Evolutionary conservation across 352 stramenopile genomes (phyloP).

Genomic region (Pelagophyceae sp.): DNA sequence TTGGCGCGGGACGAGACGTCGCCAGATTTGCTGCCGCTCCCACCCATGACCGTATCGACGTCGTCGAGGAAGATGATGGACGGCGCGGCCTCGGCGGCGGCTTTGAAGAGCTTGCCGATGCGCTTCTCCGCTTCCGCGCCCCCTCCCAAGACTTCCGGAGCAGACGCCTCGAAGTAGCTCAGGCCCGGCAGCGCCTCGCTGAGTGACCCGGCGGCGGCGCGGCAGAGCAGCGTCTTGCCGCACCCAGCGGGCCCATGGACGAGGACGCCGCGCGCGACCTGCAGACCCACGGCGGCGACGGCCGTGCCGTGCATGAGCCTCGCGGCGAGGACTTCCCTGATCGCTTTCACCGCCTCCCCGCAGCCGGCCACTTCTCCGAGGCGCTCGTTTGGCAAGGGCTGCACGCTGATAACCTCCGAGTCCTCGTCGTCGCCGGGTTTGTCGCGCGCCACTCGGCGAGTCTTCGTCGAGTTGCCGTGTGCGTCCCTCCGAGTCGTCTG

Average conservation of each 20-base stretch:
- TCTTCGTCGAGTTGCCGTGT: not conserved
- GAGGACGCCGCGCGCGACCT: slow-evolving; percentile 90
- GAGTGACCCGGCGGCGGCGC: slow-evolving; percentile 94
- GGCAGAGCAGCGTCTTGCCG: slow-evolving; percentile 95
- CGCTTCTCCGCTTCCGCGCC: slow-evolving; percentile 75
- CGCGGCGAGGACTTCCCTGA: slow-evolving; percentile 61
- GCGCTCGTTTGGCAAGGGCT: not conserved
- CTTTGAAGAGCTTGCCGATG: slow-evolving; percentile 81
- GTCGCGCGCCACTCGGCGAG: not conserved
- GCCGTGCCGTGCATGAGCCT: slow-evolving; percentile 86
- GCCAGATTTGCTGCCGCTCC: too few relatives aligned
- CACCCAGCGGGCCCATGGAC: slow-evolving; percentile 94
- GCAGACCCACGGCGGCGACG: slow-evolving; percentile 84
- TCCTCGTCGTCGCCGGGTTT: not conserved
- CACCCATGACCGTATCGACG: slow-evolving; percentile 90
- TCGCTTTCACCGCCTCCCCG: not conserved
- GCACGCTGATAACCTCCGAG: too few relatives aligned
- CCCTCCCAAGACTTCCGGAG: slow-evolving; percentile 94
- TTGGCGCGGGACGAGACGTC: too few relatives aligned
- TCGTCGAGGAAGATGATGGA: slow-evolving; percentile 99
- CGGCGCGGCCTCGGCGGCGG: slow-evolving; percentile 84
- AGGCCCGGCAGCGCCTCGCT: slow-evolving; percentile 97
- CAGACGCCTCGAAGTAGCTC: slow-evolving; percentile 93
- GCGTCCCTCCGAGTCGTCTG: not conserved
- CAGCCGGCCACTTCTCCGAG: not conserved